A percentile compares a stretch with the other conserved stretches of the same genome.
phyloP scores from a whole-genome alignment of 2,329 filamentous ascomycete species.

The Paecilomyces formosus region DNA sequence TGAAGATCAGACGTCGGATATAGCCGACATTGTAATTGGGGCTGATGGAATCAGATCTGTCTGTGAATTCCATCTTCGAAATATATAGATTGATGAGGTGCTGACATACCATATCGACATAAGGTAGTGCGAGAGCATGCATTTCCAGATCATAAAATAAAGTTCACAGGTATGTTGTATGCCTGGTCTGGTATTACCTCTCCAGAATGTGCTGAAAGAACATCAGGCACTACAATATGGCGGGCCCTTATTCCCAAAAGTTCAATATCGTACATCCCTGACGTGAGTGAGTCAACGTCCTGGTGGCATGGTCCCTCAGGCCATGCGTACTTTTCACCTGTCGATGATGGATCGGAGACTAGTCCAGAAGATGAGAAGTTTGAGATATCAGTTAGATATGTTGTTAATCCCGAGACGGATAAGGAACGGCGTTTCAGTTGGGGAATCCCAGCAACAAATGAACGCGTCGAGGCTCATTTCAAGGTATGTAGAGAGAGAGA shows the following conservation, averaged over 20 bases:
- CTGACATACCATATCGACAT: background rate
- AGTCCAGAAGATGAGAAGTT: slow-evolving; percentile 21
- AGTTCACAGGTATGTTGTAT: slow-evolving; percentile 26
- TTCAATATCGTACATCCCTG: slow-evolving; percentile 23
- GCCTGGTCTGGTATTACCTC: slow-evolving; percentile 34
- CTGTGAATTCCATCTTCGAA: slow-evolving; percentile 2
- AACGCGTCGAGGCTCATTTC: slow-evolving; percentile 28
- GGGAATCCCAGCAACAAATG: slow-evolving; percentile 14
- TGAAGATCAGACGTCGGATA: slow-evolving; percentile 34
- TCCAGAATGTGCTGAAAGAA: slow-evolving; percentile 33
- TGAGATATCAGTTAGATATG: slow-evolving; percentile 33
- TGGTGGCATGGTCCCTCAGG: slow-evolving; percentile 40
- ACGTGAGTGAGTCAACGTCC: slow-evolving; percentile 24
- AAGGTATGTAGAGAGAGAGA: slow-evolving; percentile 13
- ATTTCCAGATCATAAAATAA: background rate
- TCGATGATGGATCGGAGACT: slow-evolving; percentile 22
- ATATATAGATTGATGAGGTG: background rate
- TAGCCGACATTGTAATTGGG: slow-evolving; percentile 43
- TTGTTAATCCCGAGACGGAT: slow-evolving; percentile 18
- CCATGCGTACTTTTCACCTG: slow-evolving; percentile 36
- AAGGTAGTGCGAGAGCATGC: background rate
- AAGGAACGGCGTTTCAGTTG: slow-evolving; percentile 11
- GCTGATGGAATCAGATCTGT: slow-evolving; percentile 49
- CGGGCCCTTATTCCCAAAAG: slow-evolving; percentile 35
- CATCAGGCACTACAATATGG: slow-evolving; percentile 45